phyloP scores from a whole-genome alignment of 169 alveolate species.

The Plasmodium adleri region DNA sequence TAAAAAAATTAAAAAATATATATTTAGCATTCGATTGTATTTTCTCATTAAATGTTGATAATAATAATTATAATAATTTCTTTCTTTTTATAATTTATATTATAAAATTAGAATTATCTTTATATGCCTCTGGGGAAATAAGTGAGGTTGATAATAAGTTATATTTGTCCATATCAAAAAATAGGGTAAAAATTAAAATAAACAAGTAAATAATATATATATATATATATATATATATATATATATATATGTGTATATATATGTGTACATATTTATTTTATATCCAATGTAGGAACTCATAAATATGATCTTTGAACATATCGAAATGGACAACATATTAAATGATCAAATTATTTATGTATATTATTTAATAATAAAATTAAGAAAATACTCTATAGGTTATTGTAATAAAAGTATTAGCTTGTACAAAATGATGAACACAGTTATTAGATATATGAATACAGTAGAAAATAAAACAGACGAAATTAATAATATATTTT shows the following conservation, averaged over 20 bases:
- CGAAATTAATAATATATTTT: conserved; percentile 61
- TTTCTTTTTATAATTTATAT: conserved; percentile 46
- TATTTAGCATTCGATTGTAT: conserved; percentile 60
- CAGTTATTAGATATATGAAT: conserved; percentile 63
- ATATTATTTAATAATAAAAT: conserved; percentile 52
- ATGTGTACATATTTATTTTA: background rate
- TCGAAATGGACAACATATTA: conserved; percentile 43
- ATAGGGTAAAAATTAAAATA: conserved; percentile 15
- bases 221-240: background rate
- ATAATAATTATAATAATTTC: conserved; percentile 10
- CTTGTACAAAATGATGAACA: conserved; percentile 69
- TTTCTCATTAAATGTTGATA: conserved; percentile 43
- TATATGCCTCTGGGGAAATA: conserved; percentile 34
- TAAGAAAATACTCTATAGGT: conserved; percentile 42
- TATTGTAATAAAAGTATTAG: conserved; percentile 26
- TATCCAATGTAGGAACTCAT: conserved; percentile 40
- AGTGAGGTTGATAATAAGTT: conserved; percentile 28
- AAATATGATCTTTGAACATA: conserved; percentile 40
- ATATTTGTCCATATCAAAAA: conserved; percentile 56
- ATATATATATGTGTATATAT: background rate
- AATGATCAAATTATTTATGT: conserved; percentile 27
- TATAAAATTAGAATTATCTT: conserved; percentile 53
- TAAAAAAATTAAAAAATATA: conserved; percentile 65
- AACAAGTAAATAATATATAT: background rate
- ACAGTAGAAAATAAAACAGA: conserved; percentile 43